Base-by-base conservation (phyloP, 176 grass and related monocot species). In the Oryza punctata region DNA sequence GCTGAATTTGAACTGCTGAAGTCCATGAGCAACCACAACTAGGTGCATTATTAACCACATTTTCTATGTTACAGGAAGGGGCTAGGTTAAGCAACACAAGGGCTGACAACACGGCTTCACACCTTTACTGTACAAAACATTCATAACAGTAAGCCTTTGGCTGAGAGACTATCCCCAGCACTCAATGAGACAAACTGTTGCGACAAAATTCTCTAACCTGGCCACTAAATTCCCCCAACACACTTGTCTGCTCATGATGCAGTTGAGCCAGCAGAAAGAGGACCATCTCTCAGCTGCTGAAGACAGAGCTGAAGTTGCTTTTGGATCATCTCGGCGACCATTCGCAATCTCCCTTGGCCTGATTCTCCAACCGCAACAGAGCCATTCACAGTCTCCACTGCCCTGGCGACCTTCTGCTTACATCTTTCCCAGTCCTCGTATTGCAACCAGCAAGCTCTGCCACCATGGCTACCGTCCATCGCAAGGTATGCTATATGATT, bases 401-500 rank as follows among this genome's bases (percentile, higher is more conserved):
- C 90, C 70, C 93, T 93, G 6, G 93, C 71, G 10, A 99, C 94
- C 80, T 91, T 92, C 81, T 92, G 97, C 86, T 92, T 94, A 78
- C 91, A 99, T 75, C 90, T 93, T 40, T 99, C 93, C 97, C 97
- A 99, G 32, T 99, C 93, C 28, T 99, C 96, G n/a, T 78, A 38
- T 46, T 91, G 93, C 75, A 91, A 77, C 91, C 91, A 99, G 73
- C 97, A 99, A 45, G 93, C 89, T 92, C 88, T 94, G 23, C 97
- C 93, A 27, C 97, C 93, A 78, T 99, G 97, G 81, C 97, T 99
- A 57, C 97, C 93, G 64, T 99, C 85, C 94, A 94, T 96, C 80
- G 83, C 89, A 82, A 96, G 85, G 77, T 87, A 96, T 28, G 85
- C 60, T 72, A 96, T 79, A 73, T 89, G 89, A 82, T 78, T 84